Percentiles rank a stretch among this genome's conserved stretches.
Conservation (phyloP, 1,284 basidiomycete species). For the Schizophyllum amplum region DNA sequence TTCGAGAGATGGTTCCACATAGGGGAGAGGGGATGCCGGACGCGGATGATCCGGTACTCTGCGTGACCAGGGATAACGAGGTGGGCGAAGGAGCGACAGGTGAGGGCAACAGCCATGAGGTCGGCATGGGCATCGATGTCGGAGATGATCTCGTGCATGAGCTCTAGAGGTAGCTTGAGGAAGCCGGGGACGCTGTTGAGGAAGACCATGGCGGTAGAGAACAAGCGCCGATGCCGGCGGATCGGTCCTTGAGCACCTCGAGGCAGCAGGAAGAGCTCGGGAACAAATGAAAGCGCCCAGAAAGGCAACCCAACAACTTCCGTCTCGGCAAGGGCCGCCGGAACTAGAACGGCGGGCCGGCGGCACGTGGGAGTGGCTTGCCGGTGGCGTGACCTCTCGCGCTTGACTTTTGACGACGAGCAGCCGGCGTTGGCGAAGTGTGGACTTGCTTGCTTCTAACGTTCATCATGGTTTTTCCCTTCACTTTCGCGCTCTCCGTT, state of each 20-base stretch:
- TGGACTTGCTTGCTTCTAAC: no score
- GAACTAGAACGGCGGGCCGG: no score
- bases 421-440: no score
- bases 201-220: not conserved
- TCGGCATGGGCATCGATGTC: slow-evolving; percentile 31
- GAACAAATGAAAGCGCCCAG: no score
- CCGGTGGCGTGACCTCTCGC: no score
- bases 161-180: slow-evolving; percentile 27
- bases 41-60: slow-evolving; percentile 38
- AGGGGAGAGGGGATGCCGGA: slow-evolving; percentile 28
- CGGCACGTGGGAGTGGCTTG: no score
- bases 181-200: slow-evolving; percentile 6
- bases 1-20: slow-evolving; percentile 41
- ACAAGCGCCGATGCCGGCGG: not conserved
- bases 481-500: slow-evolving; percentile 56
- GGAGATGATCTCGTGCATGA: slow-evolving; percentile 36
- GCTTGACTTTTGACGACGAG: no score
- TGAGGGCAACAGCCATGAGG: slow-evolving; percentile 35
- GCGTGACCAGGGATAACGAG: slow-evolving; percentile 36
- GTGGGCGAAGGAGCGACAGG: slow-evolving; percentile 25
- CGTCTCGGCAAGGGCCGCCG: no score
- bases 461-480: slow-evolving; percentile 46
- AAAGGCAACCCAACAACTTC: no score
- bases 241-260: no score
- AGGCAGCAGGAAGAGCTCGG: no score